Evolutionary conservation across 352 stramenopile species (phyloP).

Genomic region (Globisporangium alternatum): DNA sequence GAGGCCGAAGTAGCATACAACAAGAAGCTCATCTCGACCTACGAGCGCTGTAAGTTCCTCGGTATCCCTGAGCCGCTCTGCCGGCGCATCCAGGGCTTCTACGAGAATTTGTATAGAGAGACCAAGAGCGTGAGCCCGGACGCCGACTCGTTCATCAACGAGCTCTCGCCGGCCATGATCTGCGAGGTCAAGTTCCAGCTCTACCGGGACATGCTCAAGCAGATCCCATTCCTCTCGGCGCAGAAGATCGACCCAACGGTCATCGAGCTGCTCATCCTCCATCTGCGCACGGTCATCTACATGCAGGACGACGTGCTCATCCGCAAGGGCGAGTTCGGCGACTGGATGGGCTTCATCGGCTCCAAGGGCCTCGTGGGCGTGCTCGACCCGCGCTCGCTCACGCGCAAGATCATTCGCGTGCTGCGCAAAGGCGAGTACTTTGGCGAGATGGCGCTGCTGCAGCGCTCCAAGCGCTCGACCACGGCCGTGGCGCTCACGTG

Average conservation of each 20-base stretch:
- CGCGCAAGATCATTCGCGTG: constrained; percentile 56
- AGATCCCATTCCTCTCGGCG: constrained; percentile 72
- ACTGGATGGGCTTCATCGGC: constrained; percentile 85
- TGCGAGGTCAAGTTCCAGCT: constrained; percentile 81
- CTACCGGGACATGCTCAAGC: constrained; percentile 75
- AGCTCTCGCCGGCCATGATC: constrained; percentile 62
- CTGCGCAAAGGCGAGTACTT: constrained; percentile 75
- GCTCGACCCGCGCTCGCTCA: constrained; percentile 47
- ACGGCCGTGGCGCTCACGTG: constrained; percentile 68
- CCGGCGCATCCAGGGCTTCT: constrained; percentile 58
- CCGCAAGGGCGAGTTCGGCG: constrained; percentile 72
- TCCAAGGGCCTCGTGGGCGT: constrained; percentile 66
- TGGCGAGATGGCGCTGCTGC: constrained; percentile 70
- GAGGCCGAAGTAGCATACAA: constrained; percentile 66
- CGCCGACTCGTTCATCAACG: constrained; percentile 72
- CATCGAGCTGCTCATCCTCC: constrained; percentile 77
- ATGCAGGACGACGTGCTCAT: constrained; percentile 82
- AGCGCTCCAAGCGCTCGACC: constrained; percentile 58
- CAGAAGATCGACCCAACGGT: constrained; percentile 60
- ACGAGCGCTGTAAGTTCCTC: constrained; percentile 61
- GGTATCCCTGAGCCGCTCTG: constrained; percentile 52
- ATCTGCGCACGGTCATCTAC: constrained; percentile 72
- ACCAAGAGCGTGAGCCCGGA: constrained; percentile 63
- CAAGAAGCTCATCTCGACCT: constrained; percentile 65
- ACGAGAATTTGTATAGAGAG: constrained; percentile 68